Evolutionary conservation across 495 filamentous ascomycete species (phyloP).

Genomic region (Hypomontagnella submonticulosa): DNA sequence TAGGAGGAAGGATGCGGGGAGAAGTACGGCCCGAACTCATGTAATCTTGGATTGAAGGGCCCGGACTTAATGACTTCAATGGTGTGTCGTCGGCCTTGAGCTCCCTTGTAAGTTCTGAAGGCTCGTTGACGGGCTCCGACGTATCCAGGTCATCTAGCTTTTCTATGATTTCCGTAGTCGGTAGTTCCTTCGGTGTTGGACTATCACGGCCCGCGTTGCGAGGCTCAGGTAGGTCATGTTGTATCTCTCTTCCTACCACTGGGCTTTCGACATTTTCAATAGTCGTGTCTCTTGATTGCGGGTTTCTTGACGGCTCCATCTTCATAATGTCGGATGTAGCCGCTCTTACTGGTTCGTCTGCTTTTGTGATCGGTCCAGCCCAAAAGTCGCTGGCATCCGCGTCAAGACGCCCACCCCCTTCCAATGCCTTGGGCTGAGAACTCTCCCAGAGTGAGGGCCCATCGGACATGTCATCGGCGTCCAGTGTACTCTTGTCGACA

Average conservation of each 20-base stretch:
- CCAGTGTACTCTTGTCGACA: conserved; percentile 47
- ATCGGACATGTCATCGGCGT: conserved; percentile 57
- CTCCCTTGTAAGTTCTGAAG: conserved; percentile 19
- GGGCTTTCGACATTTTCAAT: conserved; percentile 34
- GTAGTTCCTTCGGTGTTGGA: conserved; percentile 17
- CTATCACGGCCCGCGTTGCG: conserved; percentile 6
- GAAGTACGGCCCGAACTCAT: conserved; percentile 51
- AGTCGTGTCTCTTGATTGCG: conserved; percentile 1
- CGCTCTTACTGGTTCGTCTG: conserved; percentile 2
- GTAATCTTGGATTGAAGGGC: conserved; percentile 34
- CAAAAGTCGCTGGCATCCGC: conserved; percentile 36
- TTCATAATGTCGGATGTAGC: conserved; percentile 17
- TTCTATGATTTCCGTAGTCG: conserved; percentile 38
- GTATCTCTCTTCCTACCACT: conserved; percentile 28
- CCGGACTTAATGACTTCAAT: conserved; percentile 28
- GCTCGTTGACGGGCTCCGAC: conserved; percentile 36
- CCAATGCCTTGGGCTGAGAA: conserved; percentile 52
- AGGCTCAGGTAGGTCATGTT: conserved; percentile 35
- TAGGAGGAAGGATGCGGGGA: conserved; percentile 52
- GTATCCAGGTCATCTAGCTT: conserved; percentile 39
- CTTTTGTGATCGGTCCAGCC: conserved; percentile 26
- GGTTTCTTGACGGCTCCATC: conserved; percentile 2
- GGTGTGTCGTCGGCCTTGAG: conserved; percentile 14
- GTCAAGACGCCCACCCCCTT: conserved; percentile 48
- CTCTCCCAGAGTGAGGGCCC: conserved; percentile 65